Evolutionary conservation across 805 yeast species (phyloP).

Genomic region (Tetrapisispora fleetii): DNA sequence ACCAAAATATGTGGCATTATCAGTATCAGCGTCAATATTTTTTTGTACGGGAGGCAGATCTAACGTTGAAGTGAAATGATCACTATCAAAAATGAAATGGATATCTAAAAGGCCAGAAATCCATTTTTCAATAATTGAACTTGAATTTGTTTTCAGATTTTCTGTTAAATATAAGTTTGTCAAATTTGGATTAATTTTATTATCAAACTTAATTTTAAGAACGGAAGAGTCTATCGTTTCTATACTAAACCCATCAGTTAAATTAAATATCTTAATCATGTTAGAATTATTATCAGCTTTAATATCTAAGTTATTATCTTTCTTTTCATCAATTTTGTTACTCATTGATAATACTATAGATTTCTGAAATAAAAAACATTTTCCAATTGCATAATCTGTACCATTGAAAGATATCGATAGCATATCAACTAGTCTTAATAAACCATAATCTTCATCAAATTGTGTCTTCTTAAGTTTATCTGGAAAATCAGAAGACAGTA

Average conservation of each 20-base stretch:
- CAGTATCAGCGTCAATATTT: slow-evolving; percentile 3
- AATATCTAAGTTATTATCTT: slow-evolving; percentile 4
- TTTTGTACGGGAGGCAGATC: slow-evolving; percentile 14
- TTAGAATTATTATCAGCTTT: slow-evolving; percentile 4
- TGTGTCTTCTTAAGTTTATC: slow-evolving; percentile 15
- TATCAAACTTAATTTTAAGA: slow-evolving; percentile 11
- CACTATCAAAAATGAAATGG: slow-evolving; percentile 24
- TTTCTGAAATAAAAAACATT: slow-evolving; percentile 30
- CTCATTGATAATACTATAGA: slow-evolving; percentile 13
- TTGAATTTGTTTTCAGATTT: slow-evolving; percentile 18
- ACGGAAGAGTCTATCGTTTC: slow-evolving; percentile 18
- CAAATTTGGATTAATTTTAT: not conserved
- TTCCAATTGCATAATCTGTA: slow-evolving; percentile 15
- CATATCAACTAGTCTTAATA: slow-evolving; percentile 30
- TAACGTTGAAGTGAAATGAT: slow-evolving; percentile 27
- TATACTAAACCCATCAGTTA: slow-evolving; percentile 8
- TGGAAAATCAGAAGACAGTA: slow-evolving; percentile 14
- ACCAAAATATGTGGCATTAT: slow-evolving; percentile 12
- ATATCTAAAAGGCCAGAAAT: slow-evolving; percentile 31
- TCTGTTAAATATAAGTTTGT: slow-evolving; percentile 15
- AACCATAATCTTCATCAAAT: slow-evolving; percentile 28
- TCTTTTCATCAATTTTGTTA: slow-evolving; percentile 4
- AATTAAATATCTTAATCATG: slow-evolving; percentile 10
- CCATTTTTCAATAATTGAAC: slow-evolving; percentile 33
- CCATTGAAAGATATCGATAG: slow-evolving; percentile 26